A percentile compares a stretch with the other conserved stretches of the same genome.
These are phyloP conservation scores for Phlyctochytrium arcticum DNA, from an alignment of 192 early-diverging fungal genomes.

Conservation along the genomic window DNA sequence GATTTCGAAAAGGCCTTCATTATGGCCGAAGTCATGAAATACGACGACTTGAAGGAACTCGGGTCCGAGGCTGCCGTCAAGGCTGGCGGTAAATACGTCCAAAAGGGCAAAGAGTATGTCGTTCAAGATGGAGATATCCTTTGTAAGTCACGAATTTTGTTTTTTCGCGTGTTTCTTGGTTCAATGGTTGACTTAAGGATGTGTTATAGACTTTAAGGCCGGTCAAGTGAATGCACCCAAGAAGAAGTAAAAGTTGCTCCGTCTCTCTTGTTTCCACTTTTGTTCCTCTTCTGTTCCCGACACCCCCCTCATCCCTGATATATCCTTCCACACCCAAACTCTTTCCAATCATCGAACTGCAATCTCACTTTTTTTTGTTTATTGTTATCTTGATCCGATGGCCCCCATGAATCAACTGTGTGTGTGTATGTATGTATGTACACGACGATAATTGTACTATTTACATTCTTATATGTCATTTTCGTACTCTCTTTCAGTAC, in stretches of 20 bases:
- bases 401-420: too few relatives aligned
- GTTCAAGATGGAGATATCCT: constrained; percentile 89
- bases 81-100: constrained; percentile 80
- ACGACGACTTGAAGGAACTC: constrained; percentile 74
- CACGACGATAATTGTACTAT: not conserved
- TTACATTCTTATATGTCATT: not conserved
- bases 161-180: not conserved
- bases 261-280: not conserved
- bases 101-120: constrained; percentile 87
- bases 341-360: too few relatives aligned
- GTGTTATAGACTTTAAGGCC: constrained; percentile 4
- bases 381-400: too few relatives aligned
- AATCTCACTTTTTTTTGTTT: too few relatives aligned
- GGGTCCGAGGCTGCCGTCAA: constrained; percentile 69
- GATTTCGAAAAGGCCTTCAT: constrained; percentile 77
- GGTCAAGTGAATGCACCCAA: constrained; percentile 6
- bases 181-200: not conserved
- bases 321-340: too few relatives aligned
- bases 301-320: too few relatives aligned
- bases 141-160: not conserved
- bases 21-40: constrained; percentile 70
- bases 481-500: not conserved
- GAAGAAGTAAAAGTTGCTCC: constrained; percentile 5
- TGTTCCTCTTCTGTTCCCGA: not conserved
- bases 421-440: not conserved